Conservation (phyloP, 768 basidiomycete species). For the Termitomyces sp. region DNA sequence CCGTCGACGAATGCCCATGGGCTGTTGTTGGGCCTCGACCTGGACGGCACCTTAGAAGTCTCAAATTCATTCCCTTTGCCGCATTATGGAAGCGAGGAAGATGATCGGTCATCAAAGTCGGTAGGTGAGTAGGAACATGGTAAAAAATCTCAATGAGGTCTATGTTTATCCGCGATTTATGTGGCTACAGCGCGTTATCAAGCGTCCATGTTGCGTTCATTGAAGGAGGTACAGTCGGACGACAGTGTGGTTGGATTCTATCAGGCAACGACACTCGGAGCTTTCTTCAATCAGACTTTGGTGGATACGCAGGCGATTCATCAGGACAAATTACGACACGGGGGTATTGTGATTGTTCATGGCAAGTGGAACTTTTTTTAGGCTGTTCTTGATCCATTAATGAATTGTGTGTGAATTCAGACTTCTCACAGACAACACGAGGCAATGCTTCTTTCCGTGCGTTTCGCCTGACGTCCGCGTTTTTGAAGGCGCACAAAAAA, state of each 20-base stretch:
- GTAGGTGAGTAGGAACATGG: slow-evolving; percentile 45
- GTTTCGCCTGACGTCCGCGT: slow-evolving; percentile 75
- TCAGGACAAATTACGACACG: slow-evolving; percentile 80
- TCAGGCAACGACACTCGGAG: slow-evolving; percentile 81
- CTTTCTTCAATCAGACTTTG: slow-evolving; percentile 77
- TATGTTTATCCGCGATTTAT: neutral
- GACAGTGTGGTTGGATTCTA: slow-evolving; percentile 94
- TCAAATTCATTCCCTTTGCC: slow-evolving; percentile 88
- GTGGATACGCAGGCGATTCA: slow-evolving; percentile 83
- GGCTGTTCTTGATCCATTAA: neutral
- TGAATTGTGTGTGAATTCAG: slow-evolving; percentile 29
- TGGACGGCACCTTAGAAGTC: slow-evolving; percentile 87
- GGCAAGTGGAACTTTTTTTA: slow-evolving; percentile 37
- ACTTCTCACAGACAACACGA: slow-evolving; percentile 70
- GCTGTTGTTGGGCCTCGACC: slow-evolving; percentile 83
- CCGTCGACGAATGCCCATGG: slow-evolving; percentile 74
- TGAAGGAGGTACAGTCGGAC: slow-evolving; percentile 88
- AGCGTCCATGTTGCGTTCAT: slow-evolving; percentile 74
- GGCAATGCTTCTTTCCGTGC: slow-evolving; percentile 89
- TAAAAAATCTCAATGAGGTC: slow-evolving; percentile 1
- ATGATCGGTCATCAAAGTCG: slow-evolving; percentile 75
- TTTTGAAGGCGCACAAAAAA: slow-evolving; percentile 77
- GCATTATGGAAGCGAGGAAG: slow-evolving; percentile 66
- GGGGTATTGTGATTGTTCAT: slow-evolving; percentile 81
- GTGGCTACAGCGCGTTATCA: slow-evolving; percentile 66